Conservation (phyloP, 306 rosid species). For the Corylus heterophylla region DNA sequence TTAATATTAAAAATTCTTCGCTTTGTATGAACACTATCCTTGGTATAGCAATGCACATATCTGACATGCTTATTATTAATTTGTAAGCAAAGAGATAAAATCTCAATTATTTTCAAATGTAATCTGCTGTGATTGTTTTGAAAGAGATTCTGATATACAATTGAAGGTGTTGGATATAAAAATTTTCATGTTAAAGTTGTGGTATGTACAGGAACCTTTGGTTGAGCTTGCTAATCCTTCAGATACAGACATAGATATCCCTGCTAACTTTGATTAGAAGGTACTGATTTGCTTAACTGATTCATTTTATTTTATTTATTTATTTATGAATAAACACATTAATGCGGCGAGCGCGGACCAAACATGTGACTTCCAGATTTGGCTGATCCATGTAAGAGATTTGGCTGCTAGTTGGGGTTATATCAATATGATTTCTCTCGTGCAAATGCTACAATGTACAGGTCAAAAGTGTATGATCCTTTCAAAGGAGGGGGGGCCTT, state of each 20-base stretch:
- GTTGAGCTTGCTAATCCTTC: constrained; percentile 79
- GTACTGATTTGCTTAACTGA: constrained; percentile 41
- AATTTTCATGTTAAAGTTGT: constrained; percentile 23
- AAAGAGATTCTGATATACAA: not conserved
- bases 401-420: not conserved
- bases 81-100: not conserved
- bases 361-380: too few species aligned
- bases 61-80: not conserved
- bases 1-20: not conserved
- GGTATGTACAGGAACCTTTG: constrained; percentile 68
- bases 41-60: not conserved
- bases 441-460: constrained; percentile 30
- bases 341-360: too few species aligned
- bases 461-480: constrained; percentile 41
- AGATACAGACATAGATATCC: constrained; percentile 76
- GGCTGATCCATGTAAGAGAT: constrained; percentile 23
- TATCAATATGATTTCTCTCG: constrained; percentile 15
- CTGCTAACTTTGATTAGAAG: constrained; percentile 82
- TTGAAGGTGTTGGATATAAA: not conserved
- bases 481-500: constrained; percentile 17
- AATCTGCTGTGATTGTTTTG: not conserved
- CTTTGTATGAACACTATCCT: not conserved
- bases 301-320: not conserved
- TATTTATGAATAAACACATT: too few species aligned
- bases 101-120: not conserved